Percentiles rank a stretch among this genome's conserved stretches.
Conservation (phyloP, 768 basidiomycete genomes). For the Leccinum longicurvipes region DNA sequence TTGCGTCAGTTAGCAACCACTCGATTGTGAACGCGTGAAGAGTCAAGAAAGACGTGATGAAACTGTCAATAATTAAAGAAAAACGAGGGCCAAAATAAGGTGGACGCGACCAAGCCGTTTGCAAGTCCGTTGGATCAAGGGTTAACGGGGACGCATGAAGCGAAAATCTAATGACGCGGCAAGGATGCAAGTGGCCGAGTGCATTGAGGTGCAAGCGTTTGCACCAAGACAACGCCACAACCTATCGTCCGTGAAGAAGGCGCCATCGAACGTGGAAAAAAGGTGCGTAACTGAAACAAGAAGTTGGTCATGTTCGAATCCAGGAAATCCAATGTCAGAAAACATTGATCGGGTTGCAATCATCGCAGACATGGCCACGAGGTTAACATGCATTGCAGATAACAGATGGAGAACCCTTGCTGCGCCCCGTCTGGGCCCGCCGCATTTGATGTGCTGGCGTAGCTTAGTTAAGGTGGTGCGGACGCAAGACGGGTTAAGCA, state of each 20-base stretch:
- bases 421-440: slow-evolving; percentile 8
- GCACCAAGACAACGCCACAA: slow-evolving; percentile 7
- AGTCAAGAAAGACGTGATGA: slow-evolving; percentile 7
- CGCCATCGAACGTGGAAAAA: slow-evolving; percentile 7
- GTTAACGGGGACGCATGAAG: slow-evolving; percentile 9
- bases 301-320: slow-evolving; percentile 5
- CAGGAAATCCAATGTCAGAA: slow-evolving; percentile 7
- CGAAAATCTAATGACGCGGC: slow-evolving; percentile 5
- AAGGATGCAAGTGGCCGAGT: slow-evolving; percentile 3
- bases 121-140: slow-evolving; percentile 15
- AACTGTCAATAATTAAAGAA: slow-evolving; percentile 3
- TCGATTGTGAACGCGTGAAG: slow-evolving; percentile 6
- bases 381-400: slow-evolving; percentile 16
- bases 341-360: slow-evolving; percentile 9
- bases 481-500: slow-evolving; percentile 18
- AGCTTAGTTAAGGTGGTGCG: slow-evolving; percentile 16
- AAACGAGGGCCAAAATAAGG: slow-evolving; percentile 10
- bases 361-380: slow-evolving; percentile 14
- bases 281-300: slow-evolving; percentile 6
- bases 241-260: slow-evolving; percentile 10
- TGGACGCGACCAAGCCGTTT: slow-evolving; percentile 1
- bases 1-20: slow-evolving; percentile 16
- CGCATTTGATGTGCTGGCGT: slow-evolving; percentile 6
- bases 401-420: slow-evolving; percentile 15
- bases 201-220: slow-evolving; percentile 1